Conservation (phyloP, 176 grass and related monocot species). For the Lolium perenne region DNA sequence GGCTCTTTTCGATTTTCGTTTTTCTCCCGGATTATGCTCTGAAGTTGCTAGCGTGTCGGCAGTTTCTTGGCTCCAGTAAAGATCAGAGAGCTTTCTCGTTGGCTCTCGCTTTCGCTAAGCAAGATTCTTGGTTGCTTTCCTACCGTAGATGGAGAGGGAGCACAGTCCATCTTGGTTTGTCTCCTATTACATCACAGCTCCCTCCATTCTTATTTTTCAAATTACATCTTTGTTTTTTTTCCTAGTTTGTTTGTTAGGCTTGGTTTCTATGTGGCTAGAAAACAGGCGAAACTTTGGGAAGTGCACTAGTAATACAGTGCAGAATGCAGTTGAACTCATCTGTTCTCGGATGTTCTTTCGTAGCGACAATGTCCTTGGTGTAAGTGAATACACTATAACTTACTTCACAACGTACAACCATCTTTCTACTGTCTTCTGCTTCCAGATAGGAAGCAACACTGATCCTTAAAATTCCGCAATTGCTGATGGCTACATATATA, state of each 20-base stretch:
- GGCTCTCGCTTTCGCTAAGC: conserved; percentile 33
- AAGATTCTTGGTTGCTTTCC: conserved; percentile 23
- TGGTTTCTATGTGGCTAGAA: background rate
- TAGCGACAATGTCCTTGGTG: too few relatives aligned
- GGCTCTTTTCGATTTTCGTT: too few relatives aligned
- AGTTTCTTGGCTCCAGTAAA: background rate
- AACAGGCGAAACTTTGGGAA: too few relatives aligned
- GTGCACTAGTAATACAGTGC: too few relatives aligned
- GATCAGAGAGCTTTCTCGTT: background rate
- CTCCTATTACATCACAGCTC: background rate
- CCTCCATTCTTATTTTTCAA: background rate
- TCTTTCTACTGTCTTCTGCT: too few relatives aligned
- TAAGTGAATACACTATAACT: too few relatives aligned
- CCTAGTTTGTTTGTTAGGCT: background rate
- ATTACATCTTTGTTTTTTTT: too few relatives aligned
- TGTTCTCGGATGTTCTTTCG: too few relatives aligned
- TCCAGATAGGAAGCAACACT: background rate
- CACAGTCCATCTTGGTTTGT: conserved; percentile 8
- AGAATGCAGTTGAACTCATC: too few relatives aligned
- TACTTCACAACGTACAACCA: too few relatives aligned
- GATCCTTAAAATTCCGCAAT: background rate
- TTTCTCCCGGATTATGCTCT: background rate
- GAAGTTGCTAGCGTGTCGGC: background rate
- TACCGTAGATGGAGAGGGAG: background rate
- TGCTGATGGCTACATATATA: background rate